Evolutionary conservation across 2,329 filamentous ascomycete species (phyloP).

Genomic region (Davidsoniella australis): DNA sequence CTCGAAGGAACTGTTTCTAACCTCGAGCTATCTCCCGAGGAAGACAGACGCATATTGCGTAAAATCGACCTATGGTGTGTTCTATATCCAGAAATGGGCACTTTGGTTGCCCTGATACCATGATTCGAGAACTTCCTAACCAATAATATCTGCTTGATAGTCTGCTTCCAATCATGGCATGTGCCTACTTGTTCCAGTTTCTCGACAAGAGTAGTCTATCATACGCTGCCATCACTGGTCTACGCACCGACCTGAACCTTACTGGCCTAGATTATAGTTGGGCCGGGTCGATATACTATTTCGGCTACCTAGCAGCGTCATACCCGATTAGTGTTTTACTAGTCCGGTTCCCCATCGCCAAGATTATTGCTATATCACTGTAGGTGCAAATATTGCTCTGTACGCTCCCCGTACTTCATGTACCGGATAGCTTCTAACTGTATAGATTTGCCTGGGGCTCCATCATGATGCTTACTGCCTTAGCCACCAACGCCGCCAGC

Average conservation of each 20-base stretch:
- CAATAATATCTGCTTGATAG: conserved; percentile 15
- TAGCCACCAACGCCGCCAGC: conserved; percentile 13
- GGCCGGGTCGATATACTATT: conserved; percentile 33
- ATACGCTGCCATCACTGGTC: conserved; percentile 33
- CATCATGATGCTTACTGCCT: conserved; percentile 15
- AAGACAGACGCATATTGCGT: conserved; percentile 35
- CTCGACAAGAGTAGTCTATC: conserved; percentile 40
- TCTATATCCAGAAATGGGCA: conserved; percentile 16
- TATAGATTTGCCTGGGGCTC: conserved; percentile 11
- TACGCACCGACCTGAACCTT: conserved; percentile 27
- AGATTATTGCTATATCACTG: conserved; percentile 15
- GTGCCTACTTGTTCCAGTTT: conserved; percentile 41
- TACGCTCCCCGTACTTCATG: not conserved
- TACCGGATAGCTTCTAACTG: not conserved
- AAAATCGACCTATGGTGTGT: conserved; percentile 40
- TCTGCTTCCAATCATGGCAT: conserved; percentile 34
- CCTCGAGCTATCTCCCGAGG: conserved; percentile 14
- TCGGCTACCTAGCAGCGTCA: conserved; percentile 27
- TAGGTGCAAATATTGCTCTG: not conserved
- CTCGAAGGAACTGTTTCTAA: conserved; percentile 28
- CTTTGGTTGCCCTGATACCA: no score
- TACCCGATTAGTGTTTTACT: conserved; percentile 17
- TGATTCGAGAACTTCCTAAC: not conserved
- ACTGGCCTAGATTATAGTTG: conserved; percentile 34
- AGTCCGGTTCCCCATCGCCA: conserved; percentile 17